Percentiles rank a stretch among this genome's conserved stretches.
Conservation (phyloP, 2,329 filamentous ascomycete species). For the Trichoderma citrinoviride region DNA sequence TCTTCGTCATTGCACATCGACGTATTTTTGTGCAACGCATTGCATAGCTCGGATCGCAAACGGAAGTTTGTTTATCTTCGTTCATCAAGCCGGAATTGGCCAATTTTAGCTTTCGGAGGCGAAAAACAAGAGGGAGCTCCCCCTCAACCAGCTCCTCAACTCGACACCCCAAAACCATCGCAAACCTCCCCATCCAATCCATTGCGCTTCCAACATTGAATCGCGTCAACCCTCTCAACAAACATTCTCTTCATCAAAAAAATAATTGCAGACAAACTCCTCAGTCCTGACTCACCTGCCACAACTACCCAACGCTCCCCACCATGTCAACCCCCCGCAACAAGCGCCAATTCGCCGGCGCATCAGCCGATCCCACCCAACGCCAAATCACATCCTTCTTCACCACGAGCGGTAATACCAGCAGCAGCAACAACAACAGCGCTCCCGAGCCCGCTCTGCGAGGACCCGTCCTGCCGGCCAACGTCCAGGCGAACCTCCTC, state of each 20-base stretch:
- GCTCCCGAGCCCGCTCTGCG: constrained; percentile 32
- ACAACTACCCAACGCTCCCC: constrained; percentile 1
- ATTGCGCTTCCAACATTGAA: constrained; percentile 19
- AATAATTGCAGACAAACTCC: no score
- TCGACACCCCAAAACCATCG: background rate
- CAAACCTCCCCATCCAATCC: background rate
- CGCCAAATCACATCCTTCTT: constrained; percentile 66
- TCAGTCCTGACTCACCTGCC: background rate
- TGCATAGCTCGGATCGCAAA: background rate
- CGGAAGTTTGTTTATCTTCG: background rate
- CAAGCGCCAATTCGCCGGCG: constrained; percentile 62
- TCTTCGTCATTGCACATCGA: constrained; percentile 2
- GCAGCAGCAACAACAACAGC: constrained; percentile 39
- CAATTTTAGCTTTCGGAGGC: background rate
- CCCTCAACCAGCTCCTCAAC: background rate
- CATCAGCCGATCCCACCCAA: constrained; percentile 56
- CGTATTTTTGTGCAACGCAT: background rate
- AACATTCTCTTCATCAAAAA: constrained; percentile 42
- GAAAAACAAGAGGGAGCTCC: background rate
- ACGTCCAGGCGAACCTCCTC: constrained; percentile 78
- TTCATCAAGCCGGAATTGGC: background rate
- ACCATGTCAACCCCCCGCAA: constrained; percentile 53
- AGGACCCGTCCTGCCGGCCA: constrained; percentile 58
- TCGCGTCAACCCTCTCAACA: constrained; percentile 54
- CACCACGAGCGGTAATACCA: constrained; percentile 37